phyloP scores from a whole-genome alignment of 805 yeast genomes.

The Myxozyma monticola region DNA sequence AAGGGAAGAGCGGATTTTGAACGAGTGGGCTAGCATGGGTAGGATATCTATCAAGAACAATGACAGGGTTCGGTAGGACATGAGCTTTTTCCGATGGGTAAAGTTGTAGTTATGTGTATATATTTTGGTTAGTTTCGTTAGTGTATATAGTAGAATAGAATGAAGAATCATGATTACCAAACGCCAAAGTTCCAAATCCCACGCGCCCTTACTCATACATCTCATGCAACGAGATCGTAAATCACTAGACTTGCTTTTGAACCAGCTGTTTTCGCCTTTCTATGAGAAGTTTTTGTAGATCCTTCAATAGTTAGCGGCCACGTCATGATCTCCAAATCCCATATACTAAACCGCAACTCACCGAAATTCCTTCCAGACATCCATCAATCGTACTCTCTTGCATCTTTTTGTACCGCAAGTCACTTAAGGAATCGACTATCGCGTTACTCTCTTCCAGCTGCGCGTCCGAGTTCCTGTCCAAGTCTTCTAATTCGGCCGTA shows the following conservation, averaged over 20 bases:
- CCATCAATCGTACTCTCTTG: constrained; percentile 1
- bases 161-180: too few species aligned
- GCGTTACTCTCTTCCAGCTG: constrained; percentile 2
- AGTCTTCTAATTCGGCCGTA: constrained; percentile 1
- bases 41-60: neutral
- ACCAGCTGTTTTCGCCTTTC: neutral
- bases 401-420: constrained; percentile 21
- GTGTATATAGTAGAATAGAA: too few species aligned
- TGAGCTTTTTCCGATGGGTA: neutral
- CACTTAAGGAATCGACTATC: constrained; percentile 23
- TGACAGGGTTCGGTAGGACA: neutral
- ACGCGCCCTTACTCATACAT: too few species aligned
- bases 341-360: neutral
- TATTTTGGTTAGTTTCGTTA: too few species aligned
- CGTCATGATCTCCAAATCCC: neutral
- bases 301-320: neutral
- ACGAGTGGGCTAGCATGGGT: constrained; percentile 19
- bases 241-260: neutral
- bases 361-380: constrained; percentile 6
- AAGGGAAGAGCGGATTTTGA: constrained; percentile 43
- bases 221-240: neutral
- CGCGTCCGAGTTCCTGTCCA: constrained; percentile 2
- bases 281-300: too few species aligned
- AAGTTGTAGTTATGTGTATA: too few species aligned
- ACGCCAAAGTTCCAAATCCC: too few species aligned